A percentile compares a stretch with the other conserved stretches of the same genome.
phyloP scores from a whole-genome alignment of 225 moss, liverwort and hornwort species.

The Physcomitrellopsis africana region DNA sequence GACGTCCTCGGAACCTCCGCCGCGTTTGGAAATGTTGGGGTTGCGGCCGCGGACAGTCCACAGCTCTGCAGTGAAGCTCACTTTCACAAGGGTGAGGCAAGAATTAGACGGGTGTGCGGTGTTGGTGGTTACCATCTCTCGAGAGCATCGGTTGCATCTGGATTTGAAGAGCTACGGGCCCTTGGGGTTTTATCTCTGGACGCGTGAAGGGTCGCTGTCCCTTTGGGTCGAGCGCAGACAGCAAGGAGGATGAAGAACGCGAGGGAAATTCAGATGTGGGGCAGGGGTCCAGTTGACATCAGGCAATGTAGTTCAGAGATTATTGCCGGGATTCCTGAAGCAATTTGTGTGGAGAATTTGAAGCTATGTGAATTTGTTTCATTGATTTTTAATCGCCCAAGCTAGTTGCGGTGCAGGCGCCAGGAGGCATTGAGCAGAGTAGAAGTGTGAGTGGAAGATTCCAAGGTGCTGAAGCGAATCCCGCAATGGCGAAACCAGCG shows the following conservation, averaged over 20 bases:
- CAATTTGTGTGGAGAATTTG: too few species aligned
- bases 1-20: too few species aligned
- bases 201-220: conserved; percentile 39
- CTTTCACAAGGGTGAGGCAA: too few species aligned
- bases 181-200: conserved; percentile 5
- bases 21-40: too few species aligned
- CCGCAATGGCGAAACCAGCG: conserved; percentile 30
- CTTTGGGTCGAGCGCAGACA: conserved; percentile 16
- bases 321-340: background rate
- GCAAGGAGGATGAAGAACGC: conserved; percentile 20
- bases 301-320: background rate
- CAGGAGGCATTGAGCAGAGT: background rate
- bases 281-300: background rate
- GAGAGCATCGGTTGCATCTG: conserved; percentile 28
- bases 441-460: background rate
- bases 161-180: conserved; percentile 36
- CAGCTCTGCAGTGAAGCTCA: too few species aligned
- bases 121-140: conserved; percentile 31
- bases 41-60: too few species aligned
- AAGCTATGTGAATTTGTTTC: too few species aligned
- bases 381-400: background rate
- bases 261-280: conserved; percentile 2
- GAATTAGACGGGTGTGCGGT: background rate
- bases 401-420: background rate
- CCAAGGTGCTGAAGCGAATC: background rate